Base-by-base conservation (phyloP, 176 grass and related monocot genomes). In the Carex kokanica region DNA sequence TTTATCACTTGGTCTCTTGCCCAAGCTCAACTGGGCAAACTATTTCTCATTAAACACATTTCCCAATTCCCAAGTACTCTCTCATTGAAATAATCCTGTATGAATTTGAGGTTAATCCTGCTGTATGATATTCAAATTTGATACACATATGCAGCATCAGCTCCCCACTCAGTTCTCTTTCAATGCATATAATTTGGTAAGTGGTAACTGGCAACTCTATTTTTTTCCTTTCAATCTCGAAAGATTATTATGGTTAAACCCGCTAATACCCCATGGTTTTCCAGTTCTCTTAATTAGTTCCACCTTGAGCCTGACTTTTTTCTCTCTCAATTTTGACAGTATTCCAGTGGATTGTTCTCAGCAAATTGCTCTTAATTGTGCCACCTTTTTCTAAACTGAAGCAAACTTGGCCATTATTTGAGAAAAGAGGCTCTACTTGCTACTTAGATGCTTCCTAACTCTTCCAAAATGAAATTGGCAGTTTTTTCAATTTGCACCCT, bases 401-500 rank as follows among this genome's bases (percentile, higher is more conserved):
- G 47, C 47, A 15, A 54, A 75, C 12, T 55, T 54, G 23, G 6
- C 11, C 47, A 75, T 53, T 53, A 52, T 54, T 53, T 53, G 45
- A 27, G 38, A 54, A 75, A 54, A 75, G 47, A 54, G 72, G 72
- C 13, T n/a, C n/a, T 27, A 24, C 47, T 16, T 8, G 31, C 72
- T 21, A 16, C 9, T 36, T 52, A 81, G 23, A 49, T 51, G n/a
- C 18, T 74, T 24, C 69, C 41, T 14, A 51, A 51, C n/a, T 74
- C 18, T 3, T 0, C 52, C 62, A 90, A 57, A 61, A 95, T 95
- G 96, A 87, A 78, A 70, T 61, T 86, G 84, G 3, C 15, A 78
- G 86, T 90, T 82, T 17, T 86, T 83, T 63, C 57, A 20, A 3
- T 74, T 56, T 80, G 87, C 55, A 36, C 57, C 83, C 79, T 98